Evolutionary conservation across 441 rosid genomes (phyloP), one percentile per base, ranked within the genome.

Genomic region (Populus hybrid): DNA sequence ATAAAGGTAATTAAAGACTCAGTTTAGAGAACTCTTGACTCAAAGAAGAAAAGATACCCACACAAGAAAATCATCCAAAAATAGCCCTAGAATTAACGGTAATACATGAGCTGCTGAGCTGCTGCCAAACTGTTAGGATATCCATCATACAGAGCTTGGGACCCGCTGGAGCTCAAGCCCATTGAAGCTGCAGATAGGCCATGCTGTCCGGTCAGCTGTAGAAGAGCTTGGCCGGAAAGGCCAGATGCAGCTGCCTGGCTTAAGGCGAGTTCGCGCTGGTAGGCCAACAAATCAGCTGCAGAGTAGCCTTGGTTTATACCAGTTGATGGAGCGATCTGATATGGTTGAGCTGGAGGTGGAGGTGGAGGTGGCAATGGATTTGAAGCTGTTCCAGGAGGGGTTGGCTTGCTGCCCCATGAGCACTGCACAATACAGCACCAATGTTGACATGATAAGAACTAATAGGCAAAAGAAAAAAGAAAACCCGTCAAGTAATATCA

Each of bases 401-500:
- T 95, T 10, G 97, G 98, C 82, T 94, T 94, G 87, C 89, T 95
- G 14, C 99, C 99, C 98, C 94, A 95, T 53, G 97, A 94, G 81
- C 98, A 96, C 98, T 96, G 73, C 78, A 80, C 66, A 61, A 61
- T 3, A 61, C 23, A 21, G 10, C 26, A 21, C 66, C 66, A 61
- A 21, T 61, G 28, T 61, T 21, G 66, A 61, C 66, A 61, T 61
- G 28, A 61, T n/a, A 61, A 28, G 66, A 61, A 61, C 5, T 10
- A 21, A 67, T 18, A 65, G 14, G 19, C 28, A 5, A 50, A 14
- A 65, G 26, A 73, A 67, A 74, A 74, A 38, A 72, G n/a, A 46
- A 61, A 76, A 50, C 21, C 68, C 19, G 19, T 72, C 73, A 67
- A 9, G 14, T 21, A 61, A 3, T 61, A 61, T 61, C 28, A 61